These are phyloP conservation scores for Phtheirospermum japonicum DNA, from an alignment of 257 asterid genomes.

Conservation along the genomic window DNA sequence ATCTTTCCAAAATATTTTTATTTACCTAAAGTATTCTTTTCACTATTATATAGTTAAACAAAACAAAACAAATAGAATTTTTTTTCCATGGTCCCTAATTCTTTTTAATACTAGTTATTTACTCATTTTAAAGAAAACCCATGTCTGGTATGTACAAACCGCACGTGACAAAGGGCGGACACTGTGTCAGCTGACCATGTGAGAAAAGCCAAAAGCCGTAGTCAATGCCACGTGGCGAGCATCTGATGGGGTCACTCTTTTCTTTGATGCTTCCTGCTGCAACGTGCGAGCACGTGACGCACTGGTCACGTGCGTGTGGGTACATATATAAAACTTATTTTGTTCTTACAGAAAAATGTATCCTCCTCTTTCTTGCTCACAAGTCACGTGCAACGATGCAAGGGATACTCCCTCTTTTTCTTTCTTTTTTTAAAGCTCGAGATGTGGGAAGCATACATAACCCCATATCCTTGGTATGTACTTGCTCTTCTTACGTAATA, in stretches of 20 bases:
- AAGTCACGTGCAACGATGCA: constrained; percentile 38
- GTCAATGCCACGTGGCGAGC: constrained; percentile 45
- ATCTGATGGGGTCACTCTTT: constrained; percentile 10
- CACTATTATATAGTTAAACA: too few species aligned
- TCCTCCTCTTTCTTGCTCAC: not conserved
- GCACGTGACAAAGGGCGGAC: constrained; percentile 38
- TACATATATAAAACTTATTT: not conserved
- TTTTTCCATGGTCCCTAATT: too few species aligned
- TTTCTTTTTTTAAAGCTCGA: not conserved
- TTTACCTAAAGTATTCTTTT: too few species aligned
- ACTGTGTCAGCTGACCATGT: constrained; percentile 41
- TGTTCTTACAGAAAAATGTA: constrained; percentile 19
- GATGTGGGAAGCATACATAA: too few species aligned
- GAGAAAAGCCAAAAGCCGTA: constrained; percentile 33
- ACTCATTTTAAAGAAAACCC: too few species aligned
- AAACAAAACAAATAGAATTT: too few species aligned
- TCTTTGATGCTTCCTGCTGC: constrained; percentile 23
- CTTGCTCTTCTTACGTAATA: too few species aligned
- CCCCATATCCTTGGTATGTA: too few species aligned
- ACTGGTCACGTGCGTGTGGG: constrained; percentile 1
- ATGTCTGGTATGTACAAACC: too few species aligned
- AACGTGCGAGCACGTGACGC: constrained; percentile 50
- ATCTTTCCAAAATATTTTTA: too few species aligned
- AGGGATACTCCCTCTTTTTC: not conserved
- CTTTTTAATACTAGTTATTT: too few species aligned